These are phyloP conservation scores for Penicillium sp. DNA, from an alignment of 2,329 filamentous ascomycete species.

Conservation along the genomic window DNA sequence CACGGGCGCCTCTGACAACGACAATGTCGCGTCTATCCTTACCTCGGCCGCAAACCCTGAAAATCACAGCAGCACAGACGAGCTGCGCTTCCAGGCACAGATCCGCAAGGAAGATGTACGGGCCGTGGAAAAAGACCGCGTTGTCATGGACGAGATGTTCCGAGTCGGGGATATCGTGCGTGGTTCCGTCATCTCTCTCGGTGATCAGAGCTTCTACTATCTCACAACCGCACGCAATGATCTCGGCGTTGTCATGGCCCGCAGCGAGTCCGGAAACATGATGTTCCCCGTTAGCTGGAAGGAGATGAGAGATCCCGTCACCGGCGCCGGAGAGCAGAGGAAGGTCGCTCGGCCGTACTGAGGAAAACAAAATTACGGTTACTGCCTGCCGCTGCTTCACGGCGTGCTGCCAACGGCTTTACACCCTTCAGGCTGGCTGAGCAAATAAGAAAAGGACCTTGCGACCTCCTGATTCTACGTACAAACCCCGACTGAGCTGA, in stretches of 20 bases:
- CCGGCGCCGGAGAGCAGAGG: slow-evolving; percentile 74
- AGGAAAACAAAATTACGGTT: slow-evolving; percentile 33
- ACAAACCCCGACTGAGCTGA: background rate
- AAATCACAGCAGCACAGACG: slow-evolving; percentile 60
- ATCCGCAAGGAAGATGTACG: slow-evolving; percentile 90
- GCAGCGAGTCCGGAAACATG: slow-evolving; percentile 81
- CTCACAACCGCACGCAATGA: slow-evolving; percentile 91
- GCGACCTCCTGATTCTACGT: background rate
- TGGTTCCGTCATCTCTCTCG: slow-evolving; percentile 85
- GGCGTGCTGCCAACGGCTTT: background rate
- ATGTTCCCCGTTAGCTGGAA: slow-evolving; percentile 96
- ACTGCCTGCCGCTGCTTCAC: background rate
- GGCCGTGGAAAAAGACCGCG: slow-evolving; percentile 93
- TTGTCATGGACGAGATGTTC: slow-evolving; percentile 89
- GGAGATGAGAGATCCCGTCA: slow-evolving; percentile 85
- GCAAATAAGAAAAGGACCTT: background rate
- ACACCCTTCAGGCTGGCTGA: background rate
- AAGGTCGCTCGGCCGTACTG: slow-evolving; percentile 95
- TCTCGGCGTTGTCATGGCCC: slow-evolving; percentile 90
- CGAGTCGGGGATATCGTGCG: slow-evolving; percentile 89
- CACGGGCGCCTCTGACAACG: slow-evolving; percentile 38
- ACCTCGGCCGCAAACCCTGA: slow-evolving; percentile 45
- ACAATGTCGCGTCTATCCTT: slow-evolving; percentile 43
- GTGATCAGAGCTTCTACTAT: slow-evolving; percentile 95
- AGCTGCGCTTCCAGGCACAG: slow-evolving; percentile 74